Percentiles rank a stretch among this genome's conserved stretches.
phyloP scores from a whole-genome alignment of 352 stramenopile genomes.

The Pythium insidiosum region DNA sequence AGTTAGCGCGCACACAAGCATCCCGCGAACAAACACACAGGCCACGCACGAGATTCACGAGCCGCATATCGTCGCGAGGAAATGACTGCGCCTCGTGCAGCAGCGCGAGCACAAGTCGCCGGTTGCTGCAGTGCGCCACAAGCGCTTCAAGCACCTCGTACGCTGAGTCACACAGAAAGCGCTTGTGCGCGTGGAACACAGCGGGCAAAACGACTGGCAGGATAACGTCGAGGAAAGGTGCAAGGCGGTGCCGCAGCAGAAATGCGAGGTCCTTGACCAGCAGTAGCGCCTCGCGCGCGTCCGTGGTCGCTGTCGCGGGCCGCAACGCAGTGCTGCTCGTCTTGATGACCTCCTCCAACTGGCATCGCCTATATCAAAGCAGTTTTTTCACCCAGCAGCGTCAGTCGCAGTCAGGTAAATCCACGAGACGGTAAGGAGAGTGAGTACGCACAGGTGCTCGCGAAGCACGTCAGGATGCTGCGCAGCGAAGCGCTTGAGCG shows the following conservation, averaged over 20 bases:
- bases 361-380: conserved; percentile 9
- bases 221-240: conserved; percentile 42
- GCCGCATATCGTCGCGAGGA: conserved; percentile 25
- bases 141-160: conserved; percentile 52
- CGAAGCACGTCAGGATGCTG: conserved; percentile 45
- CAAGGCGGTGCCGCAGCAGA: conserved; percentile 33
- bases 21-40: neutral
- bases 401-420: neutral
- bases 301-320: conserved; percentile 8
- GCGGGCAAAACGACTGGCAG: conserved; percentile 28
- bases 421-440: neutral
- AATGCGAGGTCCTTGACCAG: conserved; percentile 55
- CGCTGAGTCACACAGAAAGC: conserved; percentile 48
- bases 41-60: conserved; percentile 39
- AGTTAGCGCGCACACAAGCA: neutral
- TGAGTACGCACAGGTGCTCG: conserved; percentile 35
- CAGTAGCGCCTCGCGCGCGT: conserved; percentile 27
- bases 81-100: conserved; percentile 10
- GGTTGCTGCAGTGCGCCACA: conserved; percentile 39
- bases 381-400: no score
- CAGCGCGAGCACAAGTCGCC: conserved; percentile 26
- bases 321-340: neutral
- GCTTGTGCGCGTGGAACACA: conserved; percentile 43
- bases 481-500: conserved; percentile 44
- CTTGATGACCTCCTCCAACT: conserved; percentile 11